Base-by-base conservation (phyloP, 192 early-diverging fungal species). In the Linnemannia schmuckeri region DNA sequence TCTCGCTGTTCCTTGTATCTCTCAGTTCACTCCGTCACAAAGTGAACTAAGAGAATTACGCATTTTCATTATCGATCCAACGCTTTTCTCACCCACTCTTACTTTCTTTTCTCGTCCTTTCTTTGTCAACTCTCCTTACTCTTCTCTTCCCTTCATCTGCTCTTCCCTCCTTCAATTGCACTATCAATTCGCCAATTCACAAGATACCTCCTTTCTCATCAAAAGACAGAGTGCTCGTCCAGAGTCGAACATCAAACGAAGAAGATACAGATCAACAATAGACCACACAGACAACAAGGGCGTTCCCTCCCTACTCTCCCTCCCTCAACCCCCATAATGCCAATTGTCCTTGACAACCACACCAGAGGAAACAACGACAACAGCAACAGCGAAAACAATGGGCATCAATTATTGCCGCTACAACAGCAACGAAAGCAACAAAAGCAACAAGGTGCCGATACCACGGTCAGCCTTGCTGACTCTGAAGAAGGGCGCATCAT, bases 331-430 rank as follows among this genome's bases (percentile, higher is more conserved):
- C 52, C 78, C 52, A 77, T 35, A 40, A 80, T 80, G 78, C 78
- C 72, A 37, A 80, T 80, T 72, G 54, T 80, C 78, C 41, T 80
- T 46, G 55, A 74, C 78, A 73, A 22, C 41, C 38, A 44, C 33
- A 42, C 63, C 18, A 40, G 9, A 24, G 13, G 75, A 22, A 70
- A 71, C 49, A 69, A 52, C n/a, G 69, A 57, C 10, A 54, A 46
- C 52, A 61, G 6, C 18, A 52, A 35, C 38, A 9, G 55, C n/a
- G 55, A 61, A 1, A 61, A 61, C n/a, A 66, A 66, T 66, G 61
- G 61, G 4, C 61, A 66, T 30, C 12, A 57, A 57, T 57, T 9
- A 27, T 18, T 24, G n/a, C 55, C 33, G 27, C 61, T 30, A 33
- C 61, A 66, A 33, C 61, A 66, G 61, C 61, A 63, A 13, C 61